Evolutionary conservation across 208 protist species (phyloP).

Genomic region (Trypanosoma theileri): DNA sequence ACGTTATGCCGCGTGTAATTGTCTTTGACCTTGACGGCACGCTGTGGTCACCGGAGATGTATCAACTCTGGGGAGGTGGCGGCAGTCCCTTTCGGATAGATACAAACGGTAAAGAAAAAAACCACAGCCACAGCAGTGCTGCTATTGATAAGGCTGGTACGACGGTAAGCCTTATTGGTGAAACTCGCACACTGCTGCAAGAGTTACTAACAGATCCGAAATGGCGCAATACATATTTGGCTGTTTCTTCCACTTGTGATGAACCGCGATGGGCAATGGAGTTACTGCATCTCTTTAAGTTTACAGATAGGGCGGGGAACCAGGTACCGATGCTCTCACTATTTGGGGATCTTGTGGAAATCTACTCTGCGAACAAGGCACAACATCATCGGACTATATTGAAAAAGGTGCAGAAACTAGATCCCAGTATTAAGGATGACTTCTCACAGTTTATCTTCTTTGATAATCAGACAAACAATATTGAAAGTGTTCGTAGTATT

Average conservation of each 20-base stretch:
- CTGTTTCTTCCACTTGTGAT: conserved; percentile 86
- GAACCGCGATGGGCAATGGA: conserved; percentile 82
- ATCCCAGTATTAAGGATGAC: conserved; percentile 41
- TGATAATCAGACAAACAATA: conserved; percentile 89
- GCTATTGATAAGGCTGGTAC: conserved; percentile 61
- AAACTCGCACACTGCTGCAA: conserved; percentile 70
- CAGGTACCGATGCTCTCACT: conserved; percentile 61
- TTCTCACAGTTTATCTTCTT: conserved; percentile 90
- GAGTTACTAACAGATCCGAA: conserved; percentile 43
- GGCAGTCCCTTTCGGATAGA: conserved; percentile 73
- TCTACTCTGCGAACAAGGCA: conserved; percentile 76
- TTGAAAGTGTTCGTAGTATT: conserved; percentile 58
- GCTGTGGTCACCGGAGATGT: conserved; percentile 90
- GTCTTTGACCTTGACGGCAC: conserved; percentile 92
- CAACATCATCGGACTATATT: conserved; percentile 69
- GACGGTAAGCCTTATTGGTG: conserved; percentile 74
- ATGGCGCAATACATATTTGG: conserved; percentile 62
- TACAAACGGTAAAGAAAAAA: conserved; percentile 27
- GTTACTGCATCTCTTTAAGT: conserved; percentile 64
- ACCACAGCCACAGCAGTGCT: not conserved
- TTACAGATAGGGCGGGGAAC: conserved; percentile 36
- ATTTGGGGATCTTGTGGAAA: conserved; percentile 72
- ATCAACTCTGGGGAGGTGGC: conserved; percentile 70
- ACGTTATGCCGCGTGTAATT: conserved; percentile 62
- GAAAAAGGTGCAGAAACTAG: conserved; percentile 28